Evolutionary conservation across 2,329 filamentous ascomycete genomes (phyloP).

Genomic region (Pseudogymnoascus sp.): DNA sequence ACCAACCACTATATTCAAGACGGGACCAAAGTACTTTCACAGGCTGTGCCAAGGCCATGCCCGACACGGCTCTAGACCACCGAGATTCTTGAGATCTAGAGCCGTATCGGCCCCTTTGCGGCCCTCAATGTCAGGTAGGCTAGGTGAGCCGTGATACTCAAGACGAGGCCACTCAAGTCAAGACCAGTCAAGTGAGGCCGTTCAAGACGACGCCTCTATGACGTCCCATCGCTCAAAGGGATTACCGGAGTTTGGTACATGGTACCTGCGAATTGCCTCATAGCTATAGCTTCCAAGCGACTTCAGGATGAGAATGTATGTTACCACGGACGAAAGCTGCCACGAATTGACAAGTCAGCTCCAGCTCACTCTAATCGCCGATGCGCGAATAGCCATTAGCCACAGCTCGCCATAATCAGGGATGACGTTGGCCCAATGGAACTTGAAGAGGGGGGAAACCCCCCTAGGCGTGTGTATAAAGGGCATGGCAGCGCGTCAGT

Average conservation of each 20-base stretch:
- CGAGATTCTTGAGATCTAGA: neutral
- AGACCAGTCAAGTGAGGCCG: neutral
- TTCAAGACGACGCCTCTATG: neutral
- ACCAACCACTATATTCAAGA: neutral
- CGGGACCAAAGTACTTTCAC: neutral
- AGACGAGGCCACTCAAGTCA: neutral
- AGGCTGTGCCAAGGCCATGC: neutral
- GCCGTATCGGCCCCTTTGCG: neutral
- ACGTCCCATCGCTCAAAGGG: neutral
- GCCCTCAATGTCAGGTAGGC: neutral
- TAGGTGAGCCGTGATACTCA: neutral
- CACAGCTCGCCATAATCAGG: neutral
- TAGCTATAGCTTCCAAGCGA: neutral
- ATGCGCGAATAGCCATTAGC: neutral
- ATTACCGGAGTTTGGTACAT: neutral
- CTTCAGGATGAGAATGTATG: neutral
- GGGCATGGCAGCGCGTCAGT: neutral
- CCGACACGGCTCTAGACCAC: neutral
- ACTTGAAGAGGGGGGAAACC: neutral
- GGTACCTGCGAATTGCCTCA: neutral
- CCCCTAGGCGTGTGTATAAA: neutral
- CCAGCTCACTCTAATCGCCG: neutral
- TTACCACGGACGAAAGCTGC: neutral
- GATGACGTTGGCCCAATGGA: neutral
- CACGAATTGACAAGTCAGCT: constrained; percentile 1